phyloP scores from a whole-genome alignment of 192 early-diverging fungal species.

The Coemansia sp. region DNA sequence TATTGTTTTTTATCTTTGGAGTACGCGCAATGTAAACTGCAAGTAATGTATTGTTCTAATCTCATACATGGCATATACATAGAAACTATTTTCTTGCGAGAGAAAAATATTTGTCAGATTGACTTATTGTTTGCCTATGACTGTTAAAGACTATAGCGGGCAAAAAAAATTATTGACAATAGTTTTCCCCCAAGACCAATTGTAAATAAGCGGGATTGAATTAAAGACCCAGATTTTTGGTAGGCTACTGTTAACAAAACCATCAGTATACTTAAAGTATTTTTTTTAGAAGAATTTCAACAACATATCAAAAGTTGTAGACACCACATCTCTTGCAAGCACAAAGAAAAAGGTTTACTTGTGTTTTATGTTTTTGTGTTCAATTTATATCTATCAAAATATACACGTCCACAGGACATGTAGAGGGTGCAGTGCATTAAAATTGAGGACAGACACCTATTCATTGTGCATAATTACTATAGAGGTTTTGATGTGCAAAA shows the following conservation, averaged over 20 bases:
- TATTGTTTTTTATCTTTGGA: background rate
- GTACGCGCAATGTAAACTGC: background rate
- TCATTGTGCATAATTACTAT: background rate
- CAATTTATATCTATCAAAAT: background rate
- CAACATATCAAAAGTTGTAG: background rate
- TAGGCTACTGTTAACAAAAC: background rate
- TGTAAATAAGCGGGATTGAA: background rate
- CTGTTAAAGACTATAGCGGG: background rate
- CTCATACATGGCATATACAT: background rate
- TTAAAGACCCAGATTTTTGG: background rate
- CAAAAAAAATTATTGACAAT: background rate
- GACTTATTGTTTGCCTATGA: background rate
- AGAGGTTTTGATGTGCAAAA: background rate
- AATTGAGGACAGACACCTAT: background rate
- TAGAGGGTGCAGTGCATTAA: background rate
- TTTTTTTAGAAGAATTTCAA: background rate
- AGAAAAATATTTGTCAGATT: background rate
- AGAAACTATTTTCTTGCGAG: background rate
- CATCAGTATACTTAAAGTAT: background rate
- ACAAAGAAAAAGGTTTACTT: background rate
- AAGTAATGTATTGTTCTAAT: background rate
- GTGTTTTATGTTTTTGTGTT: no score
- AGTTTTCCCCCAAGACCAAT: background rate
- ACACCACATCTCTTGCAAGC: background rate
- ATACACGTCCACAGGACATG: background rate